Evolutionary conservation across 225 moss, liverwort and hornwort species (phyloP), one percentile per base, ranked within the genome.

Genomic region (Lunularia cruciata): DNA sequence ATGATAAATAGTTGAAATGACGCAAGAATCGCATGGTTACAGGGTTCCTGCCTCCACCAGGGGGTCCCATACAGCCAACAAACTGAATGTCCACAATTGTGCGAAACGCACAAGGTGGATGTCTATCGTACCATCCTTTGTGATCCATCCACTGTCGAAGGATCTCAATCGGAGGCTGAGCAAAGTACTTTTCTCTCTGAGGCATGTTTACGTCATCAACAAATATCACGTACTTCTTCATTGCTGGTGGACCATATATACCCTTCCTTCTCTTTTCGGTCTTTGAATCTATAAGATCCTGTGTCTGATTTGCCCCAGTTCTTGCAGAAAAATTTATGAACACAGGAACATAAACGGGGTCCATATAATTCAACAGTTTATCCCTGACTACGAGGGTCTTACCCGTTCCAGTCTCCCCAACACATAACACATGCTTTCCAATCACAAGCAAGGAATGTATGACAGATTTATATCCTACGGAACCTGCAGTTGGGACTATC

Each of bases 131-230:
- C 94, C 94, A 95, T 22, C 94, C 91, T 25, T 78, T 79, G 3
- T 95, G 94, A 56, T 95, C 91, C 94, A 95, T 95, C 94, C 91
- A 95, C 68, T 95, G 94, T 0, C 91, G 86, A 28, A 95, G 77
- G 20, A 91, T 89, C 80, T 95, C 94, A 74, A 95, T 95, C 3
- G 94, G 94, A 43, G 91, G 94, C 70, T 95, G 94, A 22, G 94
- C 94, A 72, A 91, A 91, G 33, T 95, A 95, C 12, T 91, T 95
- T 39, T 95, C 91, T 72, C 88, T 73, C 76, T 90, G 89, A n/a
- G 90, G 94, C 94, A 94, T 94, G 26, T 94, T 94, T 22, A 94
- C 77, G 72, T 94, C 94, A 76, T 94, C 94, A 28, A 94, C 89
- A 83, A 94, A 94, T 11, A 90, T 94, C 16, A 94, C 89, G 47